Base-by-base conservation (phyloP, 2,329 filamentous ascomycete species). In the Colletotrichum sansevieriae region DNA sequence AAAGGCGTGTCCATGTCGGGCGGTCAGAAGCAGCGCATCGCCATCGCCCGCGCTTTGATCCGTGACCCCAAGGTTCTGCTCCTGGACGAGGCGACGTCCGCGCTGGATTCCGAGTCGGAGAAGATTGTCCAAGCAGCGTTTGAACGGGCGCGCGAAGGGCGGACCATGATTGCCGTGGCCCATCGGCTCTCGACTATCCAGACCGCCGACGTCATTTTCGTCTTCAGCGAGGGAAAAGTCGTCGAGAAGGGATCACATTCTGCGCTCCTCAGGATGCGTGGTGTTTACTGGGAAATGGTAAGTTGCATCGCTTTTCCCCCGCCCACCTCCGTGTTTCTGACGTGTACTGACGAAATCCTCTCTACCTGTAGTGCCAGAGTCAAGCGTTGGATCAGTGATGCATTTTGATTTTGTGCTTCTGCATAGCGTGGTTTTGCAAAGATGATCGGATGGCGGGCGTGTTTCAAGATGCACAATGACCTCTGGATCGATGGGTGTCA, bases 61-160 rank as follows among this genome's bases (percentile, higher is more conserved):
- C 81, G 85, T 3, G 81, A 83, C 4, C 87, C 87, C 0, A 73
- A 74, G 6, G 72, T 90, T 1, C 75, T 89, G 1, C 76, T 90
- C 0, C 79, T 90, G 0, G 88, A 90, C 57, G 87, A 90, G 74
- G 87, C 87, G 3, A 89, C 87, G 0, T 84, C 81, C 2, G 84
- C 83, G 37, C 78, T 90, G 0, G 87, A 89, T 65, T 85, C 85
- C 1, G 81, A 87, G 69, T 85, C 83, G 0, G 87, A 89, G 73
- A 81, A 82, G 39, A 55, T 86, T 3, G 83, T 93, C 8, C 83
- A 88, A 41, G 68, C 68, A 4, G 70, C 68, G 2, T 68, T 71
- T n/a, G 70, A 71, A 39, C 80, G 75, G 65, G 81, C 80, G 0
- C 64, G 68, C 11, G 25, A 68, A 3, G 68, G 68, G 33, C 47